Conservation (phyloP, 345 rosid species). For the Acer yangbiense region DNA sequence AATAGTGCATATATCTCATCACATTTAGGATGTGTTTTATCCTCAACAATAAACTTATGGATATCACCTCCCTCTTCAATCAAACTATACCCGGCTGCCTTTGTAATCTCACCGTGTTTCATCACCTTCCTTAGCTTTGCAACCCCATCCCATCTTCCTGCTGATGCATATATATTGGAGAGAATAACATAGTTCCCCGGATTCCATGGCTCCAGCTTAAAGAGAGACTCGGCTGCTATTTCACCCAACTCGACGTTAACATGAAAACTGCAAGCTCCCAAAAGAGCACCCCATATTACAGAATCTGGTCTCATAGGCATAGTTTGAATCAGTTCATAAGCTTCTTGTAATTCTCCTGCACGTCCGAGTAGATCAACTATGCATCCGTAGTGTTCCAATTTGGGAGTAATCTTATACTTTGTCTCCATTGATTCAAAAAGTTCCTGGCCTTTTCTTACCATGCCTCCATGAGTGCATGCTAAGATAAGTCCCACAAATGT, state of each 20-base stretch:
- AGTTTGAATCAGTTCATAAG: conserved; percentile 51
- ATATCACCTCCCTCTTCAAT: conserved; percentile 61
- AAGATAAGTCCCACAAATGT: conserved; percentile 78
- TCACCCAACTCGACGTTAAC: conserved; percentile 66
- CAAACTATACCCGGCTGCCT: conserved; percentile 77
- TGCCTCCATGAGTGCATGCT: conserved; percentile 86
- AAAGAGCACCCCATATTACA: conserved; percentile 75
- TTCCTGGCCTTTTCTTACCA: conserved; percentile 50
- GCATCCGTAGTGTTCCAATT: conserved; percentile 84
- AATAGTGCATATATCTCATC: conserved; percentile 52
- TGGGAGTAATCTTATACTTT: conserved; percentile 43
- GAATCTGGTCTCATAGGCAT: conserved; percentile 88
- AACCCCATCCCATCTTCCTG: conserved; percentile 67
- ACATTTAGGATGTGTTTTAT: conserved; percentile 56
- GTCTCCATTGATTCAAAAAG: conserved; percentile 61
- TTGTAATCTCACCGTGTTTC: conserved; percentile 57
- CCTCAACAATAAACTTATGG: conserved; percentile 72
- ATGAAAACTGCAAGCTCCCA: conserved; percentile 84
- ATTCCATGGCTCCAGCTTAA: conserved; percentile 74
- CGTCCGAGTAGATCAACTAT: conserved; percentile 89
- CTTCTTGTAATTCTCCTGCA: conserved; percentile 68
- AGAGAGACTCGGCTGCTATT: conserved; percentile 60
- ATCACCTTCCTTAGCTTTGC: conserved; percentile 67
- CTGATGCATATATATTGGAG: conserved; percentile 67
- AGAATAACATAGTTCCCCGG: conserved; percentile 78